Evolutionary conservation across 2,329 filamentous ascomycete species (phyloP).

Genomic region (Pseudocercospora macadamiae): DNA sequence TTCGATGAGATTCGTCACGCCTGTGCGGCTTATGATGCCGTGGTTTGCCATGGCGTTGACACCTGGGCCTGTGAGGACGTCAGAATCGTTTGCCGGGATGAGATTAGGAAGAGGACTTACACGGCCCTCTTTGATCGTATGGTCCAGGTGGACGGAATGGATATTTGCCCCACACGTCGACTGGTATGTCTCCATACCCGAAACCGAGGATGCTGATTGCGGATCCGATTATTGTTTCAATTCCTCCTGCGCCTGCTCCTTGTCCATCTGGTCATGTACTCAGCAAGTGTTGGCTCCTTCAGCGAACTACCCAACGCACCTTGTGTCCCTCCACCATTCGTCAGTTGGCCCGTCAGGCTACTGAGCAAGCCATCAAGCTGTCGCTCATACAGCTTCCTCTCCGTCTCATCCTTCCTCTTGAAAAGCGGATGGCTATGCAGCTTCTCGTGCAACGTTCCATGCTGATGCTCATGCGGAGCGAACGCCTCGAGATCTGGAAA

Average conservation of each 20-base stretch:
- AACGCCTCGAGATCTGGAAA: neutral
- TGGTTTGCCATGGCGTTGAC: slow-evolving; percentile 10
- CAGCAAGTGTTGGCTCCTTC: neutral
- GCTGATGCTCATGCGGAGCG: neutral
- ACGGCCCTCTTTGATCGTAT: slow-evolving; percentile 2
- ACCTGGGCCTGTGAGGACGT: slow-evolving; percentile 34
- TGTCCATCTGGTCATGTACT: slow-evolving; percentile 2
- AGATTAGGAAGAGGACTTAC: neutral
- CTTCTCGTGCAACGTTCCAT: neutral
- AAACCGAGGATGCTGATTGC: neutral
- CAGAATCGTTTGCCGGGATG: neutral
- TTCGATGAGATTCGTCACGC: neutral
- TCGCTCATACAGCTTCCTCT: neutral
- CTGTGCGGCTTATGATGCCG: neutral
- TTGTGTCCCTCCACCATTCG: neutral
- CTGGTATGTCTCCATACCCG: neutral
- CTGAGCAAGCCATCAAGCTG: slow-evolving; percentile 4
- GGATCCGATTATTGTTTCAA: neutral
- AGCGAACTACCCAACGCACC: neutral
- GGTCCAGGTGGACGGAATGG: neutral
- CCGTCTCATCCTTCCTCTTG: slow-evolving; percentile 1
- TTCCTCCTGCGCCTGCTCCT: neutral
- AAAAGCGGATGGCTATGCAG: neutral
- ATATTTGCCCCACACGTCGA: slow-evolving; percentile 1
- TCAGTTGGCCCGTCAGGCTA: neutral